A percentile compares a stretch with the other conserved stretches of the same genome.
Conservation (phyloP, 1,284 basidiomycete species). For the Ceratorhiza oryzae-sativae region DNA sequence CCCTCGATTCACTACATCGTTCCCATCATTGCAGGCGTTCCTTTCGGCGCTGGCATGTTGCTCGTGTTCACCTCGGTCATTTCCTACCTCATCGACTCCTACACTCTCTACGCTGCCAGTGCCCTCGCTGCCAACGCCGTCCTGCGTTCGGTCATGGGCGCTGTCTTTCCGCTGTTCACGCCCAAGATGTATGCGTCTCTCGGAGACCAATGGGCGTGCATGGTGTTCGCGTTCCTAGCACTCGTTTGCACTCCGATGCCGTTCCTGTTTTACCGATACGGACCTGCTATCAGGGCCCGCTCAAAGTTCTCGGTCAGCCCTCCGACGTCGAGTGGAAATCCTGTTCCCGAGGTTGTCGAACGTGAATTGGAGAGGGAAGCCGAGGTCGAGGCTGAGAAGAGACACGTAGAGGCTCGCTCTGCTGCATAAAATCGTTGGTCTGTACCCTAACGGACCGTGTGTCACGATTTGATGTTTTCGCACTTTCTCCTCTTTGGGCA, state of each 20-base stretch:
- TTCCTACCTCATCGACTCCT: slow-evolving; percentile 33
- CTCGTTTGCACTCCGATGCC: slow-evolving; percentile 64
- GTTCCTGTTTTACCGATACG: slow-evolving; percentile 53
- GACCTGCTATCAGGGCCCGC: slow-evolving; percentile 17
- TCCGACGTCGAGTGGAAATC: slow-evolving; percentile 20
- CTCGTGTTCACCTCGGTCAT: slow-evolving; percentile 46
- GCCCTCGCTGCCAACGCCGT: slow-evolving; percentile 8
- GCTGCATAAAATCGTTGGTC: slow-evolving; percentile 10
- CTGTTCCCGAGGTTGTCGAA: slow-evolving; percentile 24
- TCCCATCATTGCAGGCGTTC: slow-evolving; percentile 66
- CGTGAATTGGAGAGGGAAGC: slow-evolving; percentile 35
- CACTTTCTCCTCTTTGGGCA: neutral
- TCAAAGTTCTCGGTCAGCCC: slow-evolving; percentile 34
- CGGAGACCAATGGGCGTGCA: slow-evolving; percentile 71
- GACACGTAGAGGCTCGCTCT: slow-evolving; percentile 24
- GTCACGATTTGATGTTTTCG: slow-evolving; percentile 9
- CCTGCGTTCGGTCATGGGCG: slow-evolving; percentile 61
- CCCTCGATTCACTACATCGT: slow-evolving; percentile 60
- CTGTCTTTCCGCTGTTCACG: neutral
- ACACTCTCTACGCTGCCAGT: slow-evolving; percentile 6
- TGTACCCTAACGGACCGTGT: neutral
- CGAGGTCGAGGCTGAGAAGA: slow-evolving; percentile 29
- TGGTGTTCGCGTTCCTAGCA: slow-evolving; percentile 66
- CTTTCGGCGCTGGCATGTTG: slow-evolving; percentile 69
- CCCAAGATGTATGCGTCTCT: slow-evolving; percentile 64